Evolutionary conservation across 2,329 filamentous ascomycete species (phyloP).

Genomic region (Xylaria digitata): DNA sequence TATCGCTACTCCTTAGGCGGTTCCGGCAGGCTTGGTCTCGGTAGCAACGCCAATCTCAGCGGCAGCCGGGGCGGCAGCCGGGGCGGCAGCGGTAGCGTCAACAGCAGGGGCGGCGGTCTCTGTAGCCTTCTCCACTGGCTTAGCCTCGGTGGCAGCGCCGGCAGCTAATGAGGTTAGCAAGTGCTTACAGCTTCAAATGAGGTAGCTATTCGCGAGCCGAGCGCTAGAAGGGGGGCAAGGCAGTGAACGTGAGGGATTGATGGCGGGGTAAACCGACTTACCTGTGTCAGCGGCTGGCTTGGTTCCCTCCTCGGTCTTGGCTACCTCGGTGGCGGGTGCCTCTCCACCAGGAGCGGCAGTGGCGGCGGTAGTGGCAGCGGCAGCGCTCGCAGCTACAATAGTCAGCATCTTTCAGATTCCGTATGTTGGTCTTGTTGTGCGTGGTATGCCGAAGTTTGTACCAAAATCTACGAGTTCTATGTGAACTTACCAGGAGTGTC

Average conservation of each 20-base stretch:
- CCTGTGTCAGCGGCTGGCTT: slow-evolving; percentile 45
- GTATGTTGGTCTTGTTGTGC: slow-evolving; percentile 4
- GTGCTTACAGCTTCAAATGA: slow-evolving; percentile 18
- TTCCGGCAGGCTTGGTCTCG: slow-evolving; percentile 31
- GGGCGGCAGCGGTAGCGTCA: slow-evolving; percentile 36
- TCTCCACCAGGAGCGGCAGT: slow-evolving; percentile 18
- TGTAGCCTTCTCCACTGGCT: slow-evolving; percentile 29
- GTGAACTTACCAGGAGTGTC: slow-evolving; percentile 38
- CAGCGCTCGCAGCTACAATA: slow-evolving; percentile 5
- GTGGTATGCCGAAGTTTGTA: background rate
- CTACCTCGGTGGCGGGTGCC: slow-evolving; percentile 43
- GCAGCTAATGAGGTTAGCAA: slow-evolving; percentile 37
- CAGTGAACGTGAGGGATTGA: slow-evolving; percentile 6
- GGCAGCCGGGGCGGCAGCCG: slow-evolving; percentile 34
- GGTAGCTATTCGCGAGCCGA: background rate
- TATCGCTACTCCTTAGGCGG: slow-evolving; percentile 19
- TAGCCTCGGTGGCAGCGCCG: slow-evolving; percentile 29
- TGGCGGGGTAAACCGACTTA: slow-evolving; percentile 42
- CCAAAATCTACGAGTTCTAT: slow-evolving; percentile 12
- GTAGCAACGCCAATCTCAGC: slow-evolving; percentile 17
- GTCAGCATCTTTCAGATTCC: slow-evolving; percentile 24
- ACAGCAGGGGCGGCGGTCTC: slow-evolving; percentile 43
- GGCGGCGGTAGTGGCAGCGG: slow-evolving; percentile 1
- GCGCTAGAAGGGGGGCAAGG: slow-evolving; percentile 8
- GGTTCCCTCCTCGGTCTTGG: slow-evolving; percentile 46